Conservation (phyloP, 805 yeast genomes). For the Lachancea mirantina region DNA sequence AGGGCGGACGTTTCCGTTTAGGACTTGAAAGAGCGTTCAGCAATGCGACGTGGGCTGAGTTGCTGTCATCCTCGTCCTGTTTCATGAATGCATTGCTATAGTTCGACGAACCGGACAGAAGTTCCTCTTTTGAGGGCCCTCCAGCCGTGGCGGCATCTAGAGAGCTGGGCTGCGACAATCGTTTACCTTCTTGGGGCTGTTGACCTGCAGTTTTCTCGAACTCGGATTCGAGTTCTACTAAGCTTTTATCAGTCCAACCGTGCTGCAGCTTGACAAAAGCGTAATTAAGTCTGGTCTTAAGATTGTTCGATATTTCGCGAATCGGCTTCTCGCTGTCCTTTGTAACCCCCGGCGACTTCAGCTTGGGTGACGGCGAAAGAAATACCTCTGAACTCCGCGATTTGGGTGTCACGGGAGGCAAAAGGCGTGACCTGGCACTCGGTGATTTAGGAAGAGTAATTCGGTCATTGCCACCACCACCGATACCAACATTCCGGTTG, state of each 20-base stretch:
- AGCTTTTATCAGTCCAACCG: constrained; percentile 28
- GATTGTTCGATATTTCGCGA: constrained; percentile 34
- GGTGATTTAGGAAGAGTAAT: constrained; percentile 7
- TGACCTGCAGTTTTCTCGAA: constrained; percentile 1
- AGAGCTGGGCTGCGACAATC: constrained; percentile 6
- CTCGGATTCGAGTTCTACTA: constrained; percentile 23
- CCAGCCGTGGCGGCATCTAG: constrained; percentile 11
- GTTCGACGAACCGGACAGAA: no score
- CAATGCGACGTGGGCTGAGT: constrained; percentile 36
- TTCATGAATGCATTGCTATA: constrained; percentile 13
- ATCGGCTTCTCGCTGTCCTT: constrained; percentile 32
- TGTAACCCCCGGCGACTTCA: constrained; percentile 24
- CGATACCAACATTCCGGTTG: background rate
- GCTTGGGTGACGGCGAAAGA: constrained; percentile 29
- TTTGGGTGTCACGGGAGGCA: constrained; percentile 31
- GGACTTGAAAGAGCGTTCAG: constrained; percentile 35
- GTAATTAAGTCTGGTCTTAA: constrained; percentile 36
- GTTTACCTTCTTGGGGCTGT: no score
- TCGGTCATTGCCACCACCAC: no score
- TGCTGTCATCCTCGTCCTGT: constrained; percentile 22
- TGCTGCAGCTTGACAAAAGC: constrained; percentile 34
- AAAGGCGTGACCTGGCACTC: constrained; percentile 14
- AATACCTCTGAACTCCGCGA: constrained; percentile 26
- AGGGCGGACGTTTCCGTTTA: constrained; percentile 15
- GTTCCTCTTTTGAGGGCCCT: no score